Evolutionary conservation across 2,329 filamentous ascomycete genomes (phyloP).

Genomic region (Paecilomyces sp.): DNA sequence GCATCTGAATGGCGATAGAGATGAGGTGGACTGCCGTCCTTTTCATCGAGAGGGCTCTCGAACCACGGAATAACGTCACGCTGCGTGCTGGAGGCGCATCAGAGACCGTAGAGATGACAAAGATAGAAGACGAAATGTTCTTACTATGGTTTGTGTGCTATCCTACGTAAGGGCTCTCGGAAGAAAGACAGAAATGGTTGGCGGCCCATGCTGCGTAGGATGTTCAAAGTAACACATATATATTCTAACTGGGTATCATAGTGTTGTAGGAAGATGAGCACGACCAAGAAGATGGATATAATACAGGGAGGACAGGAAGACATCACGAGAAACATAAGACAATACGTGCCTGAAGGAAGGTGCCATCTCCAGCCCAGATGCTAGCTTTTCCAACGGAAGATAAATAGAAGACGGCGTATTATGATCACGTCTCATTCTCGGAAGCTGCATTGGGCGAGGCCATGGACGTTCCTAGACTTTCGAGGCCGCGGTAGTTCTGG

Average conservation of each 20-base stretch:
- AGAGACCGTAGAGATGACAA: not conserved
- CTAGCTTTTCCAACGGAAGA: not conserved
- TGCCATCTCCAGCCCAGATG: not conserved
- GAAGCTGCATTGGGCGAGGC: conserved; percentile 17
- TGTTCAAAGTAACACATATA: conserved; percentile 14
- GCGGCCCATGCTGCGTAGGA: conserved; percentile 18
- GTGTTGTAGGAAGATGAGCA: conserved; percentile 2
- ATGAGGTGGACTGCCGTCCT: conserved; percentile 15
- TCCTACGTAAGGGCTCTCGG: conserved; percentile 15
- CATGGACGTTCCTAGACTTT: conserved; percentile 29
- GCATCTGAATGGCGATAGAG: conserved; percentile 43
- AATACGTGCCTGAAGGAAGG: not conserved
- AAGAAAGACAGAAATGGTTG: conserved; percentile 23
- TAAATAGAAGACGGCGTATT: not conserved
- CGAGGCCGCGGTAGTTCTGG: conserved; percentile 27
- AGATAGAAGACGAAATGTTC: conserved; percentile 5
- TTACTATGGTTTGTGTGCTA: conserved; percentile 13
- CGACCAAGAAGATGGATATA: not conserved
- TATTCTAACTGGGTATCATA: conserved; percentile 12
- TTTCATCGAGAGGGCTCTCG: conserved; percentile 25
- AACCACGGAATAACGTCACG: conserved; percentile 20
- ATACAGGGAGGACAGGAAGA: not conserved
- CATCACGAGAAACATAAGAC: not conserved
- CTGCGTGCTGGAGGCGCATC: not conserved
- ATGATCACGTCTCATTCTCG: conserved; percentile 19